Evolutionary conservation across 352 stramenopile genomes (phyloP), one percentile per base, ranked within the genome.

Genomic region (Phytophthora citrophthora): DNA sequence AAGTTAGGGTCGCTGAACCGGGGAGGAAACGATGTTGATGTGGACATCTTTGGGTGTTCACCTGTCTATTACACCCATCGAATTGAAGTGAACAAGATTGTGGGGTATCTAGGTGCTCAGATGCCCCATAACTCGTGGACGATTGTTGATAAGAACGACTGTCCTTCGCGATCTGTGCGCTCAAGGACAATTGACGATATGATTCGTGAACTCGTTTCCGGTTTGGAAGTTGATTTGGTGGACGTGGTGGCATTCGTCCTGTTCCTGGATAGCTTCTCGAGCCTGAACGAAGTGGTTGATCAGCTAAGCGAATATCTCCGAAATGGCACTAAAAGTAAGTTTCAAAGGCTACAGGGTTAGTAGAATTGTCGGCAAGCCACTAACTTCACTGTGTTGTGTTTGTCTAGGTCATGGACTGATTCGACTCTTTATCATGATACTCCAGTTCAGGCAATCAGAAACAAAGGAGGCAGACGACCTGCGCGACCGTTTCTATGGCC

Each of bases 221-320:
- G 73, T 18, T 54, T 67, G 41, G 67, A 79, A 54, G 64, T 86
- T 31, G 66, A 89, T 44, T 77, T 91, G 11, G 76, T 81, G 5
- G 85, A 94, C 31, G 52, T 90, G 1, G 62, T 91, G 38, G 66
- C 83, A 2, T 94, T 94, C 43, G 72, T 88, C 20, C 53, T 94
- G 43, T 92, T 91, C 48, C 34, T 92, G 16, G 83, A 91, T 27
- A 83, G 62, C 16, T 92, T 92, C 52, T 80, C 83, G 44, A 88
- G 66, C 47, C 32, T 92, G 20, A 82, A 87, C 23, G 73, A 87
- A 61, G 68, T 94, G 36, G 48, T 89, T 23, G 74, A 85, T 49
- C 71, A 73, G 8, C 46, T 92, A n/a, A 81, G 65, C 24, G 66
- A 79, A 18, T 69, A 79, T 38, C 61, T 83, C 23, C 77, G 76